Conservation (phyloP, 306 rosid genomes). For the Castanea mollissima region DNA sequence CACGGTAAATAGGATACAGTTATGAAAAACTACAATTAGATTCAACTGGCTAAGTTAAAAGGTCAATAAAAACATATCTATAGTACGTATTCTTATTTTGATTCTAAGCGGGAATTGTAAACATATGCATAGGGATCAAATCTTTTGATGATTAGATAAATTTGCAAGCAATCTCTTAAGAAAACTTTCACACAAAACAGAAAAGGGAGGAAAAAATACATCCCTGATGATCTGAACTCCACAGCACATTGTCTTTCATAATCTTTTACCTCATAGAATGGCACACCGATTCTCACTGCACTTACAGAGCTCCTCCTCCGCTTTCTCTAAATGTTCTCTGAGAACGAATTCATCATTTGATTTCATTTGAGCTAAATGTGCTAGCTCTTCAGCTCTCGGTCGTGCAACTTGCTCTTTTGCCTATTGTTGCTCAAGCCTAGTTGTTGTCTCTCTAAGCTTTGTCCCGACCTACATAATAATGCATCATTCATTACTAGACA, state of each 20-base stretch:
- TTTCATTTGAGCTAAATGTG: constrained; percentile 51
- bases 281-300: constrained; percentile 49
- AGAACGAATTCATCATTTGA: constrained; percentile 66
- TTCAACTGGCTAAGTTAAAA: no score
- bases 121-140: neutral
- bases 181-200: neutral
- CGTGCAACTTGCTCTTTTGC: constrained; percentile 82
- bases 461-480: constrained; percentile 45
- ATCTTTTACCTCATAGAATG: constrained; percentile 44
- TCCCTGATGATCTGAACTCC: neutral
- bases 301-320: constrained; percentile 73
- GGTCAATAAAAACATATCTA: no score
- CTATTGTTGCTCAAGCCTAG: constrained; percentile 64
- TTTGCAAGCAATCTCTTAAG: neutral
- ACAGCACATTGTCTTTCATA: neutral
- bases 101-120: neutral
- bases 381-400: constrained; percentile 54
- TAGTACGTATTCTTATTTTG: no score
- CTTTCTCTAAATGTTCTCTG: constrained; percentile 62
- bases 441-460: constrained; percentile 27
- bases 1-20: no score
- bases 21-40: no score
- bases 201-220: neutral
- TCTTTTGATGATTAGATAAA: neutral
- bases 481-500: neutral